These are phyloP conservation scores for Lactarius pseudohatsudake DNA, from an alignment of 768 basidiomycete genomes.

Conservation along the genomic window DNA sequence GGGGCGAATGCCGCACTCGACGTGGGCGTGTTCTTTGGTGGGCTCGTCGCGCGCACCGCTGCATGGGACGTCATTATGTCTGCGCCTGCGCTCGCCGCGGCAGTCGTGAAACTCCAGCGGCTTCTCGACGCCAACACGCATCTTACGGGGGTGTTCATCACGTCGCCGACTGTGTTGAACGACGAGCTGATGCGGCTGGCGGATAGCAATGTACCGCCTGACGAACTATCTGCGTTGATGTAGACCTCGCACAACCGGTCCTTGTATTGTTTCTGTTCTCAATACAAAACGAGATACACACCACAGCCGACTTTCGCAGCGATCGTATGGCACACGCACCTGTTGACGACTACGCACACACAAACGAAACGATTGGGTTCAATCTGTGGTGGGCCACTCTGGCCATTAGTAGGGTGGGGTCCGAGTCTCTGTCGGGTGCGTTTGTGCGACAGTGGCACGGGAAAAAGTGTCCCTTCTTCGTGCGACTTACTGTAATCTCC, in stretches of 20 bases:
- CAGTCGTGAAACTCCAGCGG: constrained; percentile 8
- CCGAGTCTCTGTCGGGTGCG: too few relatives aligned
- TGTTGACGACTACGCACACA: constrained; percentile 5
- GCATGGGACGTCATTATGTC: background rate
- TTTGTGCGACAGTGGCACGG: background rate
- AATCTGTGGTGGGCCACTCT: background rate
- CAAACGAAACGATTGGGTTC: constrained; percentile 9
- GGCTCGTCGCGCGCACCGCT: background rate
- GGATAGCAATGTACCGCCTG: constrained; percentile 2
- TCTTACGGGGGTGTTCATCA: constrained; percentile 3
- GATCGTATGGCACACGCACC: constrained; percentile 1
- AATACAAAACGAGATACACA: background rate
- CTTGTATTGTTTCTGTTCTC: background rate
- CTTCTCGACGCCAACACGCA: background rate
- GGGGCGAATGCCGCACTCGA: background rate
- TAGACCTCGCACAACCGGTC: background rate
- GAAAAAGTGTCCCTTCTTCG: too few relatives aligned
- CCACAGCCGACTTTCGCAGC: background rate
- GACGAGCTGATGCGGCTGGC: constrained; percentile 4
- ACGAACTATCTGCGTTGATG: constrained; percentile 4
- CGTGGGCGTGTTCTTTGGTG: constrained; percentile 6
- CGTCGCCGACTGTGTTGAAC: constrained; percentile 6
- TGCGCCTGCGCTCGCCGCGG: background rate
- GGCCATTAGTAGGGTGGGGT: background rate
- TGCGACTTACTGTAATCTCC: too few relatives aligned